Conservation (phyloP, 345 rosid species). For the Combretum micranthum region DNA sequence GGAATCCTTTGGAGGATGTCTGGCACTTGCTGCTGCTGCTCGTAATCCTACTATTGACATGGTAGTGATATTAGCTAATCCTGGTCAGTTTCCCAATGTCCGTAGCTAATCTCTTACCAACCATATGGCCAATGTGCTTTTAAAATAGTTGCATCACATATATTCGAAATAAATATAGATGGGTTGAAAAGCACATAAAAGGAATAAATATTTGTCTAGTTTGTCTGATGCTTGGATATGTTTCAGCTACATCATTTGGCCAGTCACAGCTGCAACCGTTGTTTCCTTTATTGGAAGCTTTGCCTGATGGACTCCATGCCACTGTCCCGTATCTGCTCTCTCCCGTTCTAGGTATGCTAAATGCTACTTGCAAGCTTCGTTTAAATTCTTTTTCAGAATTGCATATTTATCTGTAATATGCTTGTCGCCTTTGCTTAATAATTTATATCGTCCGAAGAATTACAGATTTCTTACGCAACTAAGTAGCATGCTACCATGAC, state of each 20-base stretch:
- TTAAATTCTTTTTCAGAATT: no score
- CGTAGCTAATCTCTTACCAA: background rate
- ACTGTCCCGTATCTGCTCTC: slow-evolving; percentile 23
- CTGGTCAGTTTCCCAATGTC: slow-evolving; percentile 38
- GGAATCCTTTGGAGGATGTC: slow-evolving; percentile 91
- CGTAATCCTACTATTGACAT: slow-evolving; percentile 3
- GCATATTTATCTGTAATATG: no score
- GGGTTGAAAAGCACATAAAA: no score
- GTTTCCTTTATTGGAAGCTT: slow-evolving; percentile 28
- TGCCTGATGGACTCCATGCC: slow-evolving; percentile 56
- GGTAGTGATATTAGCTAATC: slow-evolving; percentile 60
- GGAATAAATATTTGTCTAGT: no score
- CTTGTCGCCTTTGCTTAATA: no score
- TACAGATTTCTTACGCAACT: no score
- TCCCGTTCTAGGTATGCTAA: no score
- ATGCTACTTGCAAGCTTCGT: no score
- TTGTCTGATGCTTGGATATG: slow-evolving; percentile 6
- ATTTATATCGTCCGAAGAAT: no score
- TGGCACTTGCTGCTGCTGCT: slow-evolving; percentile 31
- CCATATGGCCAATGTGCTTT: background rate
- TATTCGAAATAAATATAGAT: background rate
- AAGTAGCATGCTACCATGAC: no score
- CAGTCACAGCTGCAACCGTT: slow-evolving; percentile 53
- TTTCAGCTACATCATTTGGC: slow-evolving; percentile 74
- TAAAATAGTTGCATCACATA: background rate